A percentile compares a stretch with the other conserved stretches of the same genome.
These are phyloP conservation scores for Rhynchospora breviuscula DNA, from an alignment of 176 grass and related monocot genomes.

Conservation along the genomic window DNA sequence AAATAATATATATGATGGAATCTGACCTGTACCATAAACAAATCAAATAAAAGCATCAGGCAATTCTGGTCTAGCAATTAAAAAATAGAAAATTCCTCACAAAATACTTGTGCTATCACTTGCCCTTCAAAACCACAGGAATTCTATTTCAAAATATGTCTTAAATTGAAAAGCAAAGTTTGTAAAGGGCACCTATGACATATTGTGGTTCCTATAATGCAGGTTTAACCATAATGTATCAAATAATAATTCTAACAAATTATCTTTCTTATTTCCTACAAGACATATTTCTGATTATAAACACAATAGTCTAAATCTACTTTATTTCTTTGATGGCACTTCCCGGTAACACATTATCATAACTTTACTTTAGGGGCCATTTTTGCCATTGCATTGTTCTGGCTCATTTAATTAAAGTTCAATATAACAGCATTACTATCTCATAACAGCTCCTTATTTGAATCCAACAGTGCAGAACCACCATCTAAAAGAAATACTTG, in stretches of 20 bases:
- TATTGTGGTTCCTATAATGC: not conserved
- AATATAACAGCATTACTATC: not conserved
- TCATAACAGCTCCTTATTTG: not conserved
- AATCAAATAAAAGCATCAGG: not conserved
- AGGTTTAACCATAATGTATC: not conserved
- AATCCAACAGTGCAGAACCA: not conserved
- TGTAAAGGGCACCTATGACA: not conserved
- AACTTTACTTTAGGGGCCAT: not conserved
- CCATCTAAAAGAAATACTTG: not conserved
- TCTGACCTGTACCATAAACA: slow-evolving; percentile 54
- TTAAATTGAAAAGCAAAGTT: not conserved
- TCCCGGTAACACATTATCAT: not conserved
- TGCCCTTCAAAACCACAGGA: not conserved
- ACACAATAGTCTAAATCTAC: not conserved
- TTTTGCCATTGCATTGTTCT: not conserved
- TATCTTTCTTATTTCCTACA: not conserved
- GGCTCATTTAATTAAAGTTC: not conserved
- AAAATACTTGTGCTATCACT: not conserved
- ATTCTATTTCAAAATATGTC: not conserved
- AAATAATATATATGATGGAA: slow-evolving; percentile 96
- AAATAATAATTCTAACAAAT: not conserved
- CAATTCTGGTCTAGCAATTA: not conserved
- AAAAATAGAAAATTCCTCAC: not conserved
- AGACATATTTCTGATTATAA: not conserved
- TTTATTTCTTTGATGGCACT: not conserved